Evolutionary conservation across 345 rosid species (phyloP), one percentile per base, ranked within the genome.

Genomic region (Aegle marmelos): DNA sequence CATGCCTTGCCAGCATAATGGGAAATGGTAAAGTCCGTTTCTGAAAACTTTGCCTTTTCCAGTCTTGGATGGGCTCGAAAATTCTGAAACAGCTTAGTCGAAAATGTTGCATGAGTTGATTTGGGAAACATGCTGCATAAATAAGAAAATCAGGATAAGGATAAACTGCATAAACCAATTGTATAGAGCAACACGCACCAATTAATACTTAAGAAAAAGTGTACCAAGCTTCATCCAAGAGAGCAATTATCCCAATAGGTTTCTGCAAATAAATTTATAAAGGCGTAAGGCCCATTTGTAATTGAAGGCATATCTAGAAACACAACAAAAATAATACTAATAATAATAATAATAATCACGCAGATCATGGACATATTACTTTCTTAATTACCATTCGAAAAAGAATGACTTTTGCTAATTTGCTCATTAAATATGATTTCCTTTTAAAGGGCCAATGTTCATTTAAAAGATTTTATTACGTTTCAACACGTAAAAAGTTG

Each of bases 1-100:
- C 90, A 80, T 92, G 86, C 99, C 98, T 92, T 95, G 91, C 99
- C 99, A 89, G 99, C 99, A 90, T 95, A 95, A 84, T 94, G 99
- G 73, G 95, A 89, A 72, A 96, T 74, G 22, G 87, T 88, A 85
- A 96, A 94, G 86, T 96, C 99, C 27, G 98, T 92, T 87, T 92
- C 97, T 11, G 98, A 96, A 88, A 96, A 96, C 71, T 96, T 96
- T 73, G 90, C 84, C 88, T 89, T 93, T 79, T 91, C 97, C 94
- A 96, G 87, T 85, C 99, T 90, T 25, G 83, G 78, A 68, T 94
- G 94, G 59, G 59, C 78, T 36, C 83, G 79, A 76, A 78, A 88
- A 83, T 96, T 88, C 80, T 96, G 98, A 85, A 93, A 96, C 67
- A 96, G 87, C 88, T 90, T 95, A 82, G 87, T 90, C 57, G 98